A percentile compares a stretch with the other conserved stretches of the same genome.
Evolutionary conservation across 2,329 filamentous ascomycete species (phyloP).

Genomic region (Xylariaceae sp.): DNA sequence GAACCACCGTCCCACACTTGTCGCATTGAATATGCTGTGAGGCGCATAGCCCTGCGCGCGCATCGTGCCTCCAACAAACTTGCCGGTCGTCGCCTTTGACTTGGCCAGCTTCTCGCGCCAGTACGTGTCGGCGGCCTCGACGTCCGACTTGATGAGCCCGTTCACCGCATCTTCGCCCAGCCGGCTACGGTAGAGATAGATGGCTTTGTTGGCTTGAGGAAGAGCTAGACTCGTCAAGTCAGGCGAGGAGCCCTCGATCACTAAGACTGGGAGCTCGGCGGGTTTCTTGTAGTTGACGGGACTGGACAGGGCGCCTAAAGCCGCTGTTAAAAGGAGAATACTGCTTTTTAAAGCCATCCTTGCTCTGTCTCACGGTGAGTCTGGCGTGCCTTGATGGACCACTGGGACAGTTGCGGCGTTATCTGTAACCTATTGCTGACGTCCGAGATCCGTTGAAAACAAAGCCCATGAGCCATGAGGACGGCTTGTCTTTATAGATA

Average conservation of each 20-base stretch:
- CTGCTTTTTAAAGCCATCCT: constrained; percentile 11
- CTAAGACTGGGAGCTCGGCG: constrained; percentile 9
- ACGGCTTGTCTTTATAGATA: no score
- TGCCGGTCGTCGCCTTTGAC: constrained; percentile 8
- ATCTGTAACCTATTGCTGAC: no score
- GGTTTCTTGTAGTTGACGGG: constrained; percentile 4
- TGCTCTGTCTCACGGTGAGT: background rate
- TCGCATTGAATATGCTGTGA: constrained; percentile 9
- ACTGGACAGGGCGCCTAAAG: constrained; percentile 5
- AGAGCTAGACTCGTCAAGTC: constrained; percentile 8
- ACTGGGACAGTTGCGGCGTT: no score
- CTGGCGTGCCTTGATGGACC: background rate
- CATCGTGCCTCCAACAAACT: constrained; percentile 10
- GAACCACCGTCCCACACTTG: constrained; percentile 9
- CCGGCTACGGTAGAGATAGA: constrained; percentile 9
- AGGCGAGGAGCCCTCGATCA: constrained; percentile 13
- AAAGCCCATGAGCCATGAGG: no score
- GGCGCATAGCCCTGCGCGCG: constrained; percentile 11
- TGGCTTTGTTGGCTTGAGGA: constrained; percentile 6
- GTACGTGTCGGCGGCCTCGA: constrained; percentile 10
- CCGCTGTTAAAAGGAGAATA: constrained; percentile 6
- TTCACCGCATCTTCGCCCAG: constrained; percentile 10
- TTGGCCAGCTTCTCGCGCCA: constrained; percentile 6
- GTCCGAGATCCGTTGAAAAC: no score
- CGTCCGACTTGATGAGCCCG: constrained; percentile 9